These are phyloP conservation scores for Rhizopus sp. DNA, from an alignment of 371 early-diverging fungal species.

Conservation along the genomic window DNA sequence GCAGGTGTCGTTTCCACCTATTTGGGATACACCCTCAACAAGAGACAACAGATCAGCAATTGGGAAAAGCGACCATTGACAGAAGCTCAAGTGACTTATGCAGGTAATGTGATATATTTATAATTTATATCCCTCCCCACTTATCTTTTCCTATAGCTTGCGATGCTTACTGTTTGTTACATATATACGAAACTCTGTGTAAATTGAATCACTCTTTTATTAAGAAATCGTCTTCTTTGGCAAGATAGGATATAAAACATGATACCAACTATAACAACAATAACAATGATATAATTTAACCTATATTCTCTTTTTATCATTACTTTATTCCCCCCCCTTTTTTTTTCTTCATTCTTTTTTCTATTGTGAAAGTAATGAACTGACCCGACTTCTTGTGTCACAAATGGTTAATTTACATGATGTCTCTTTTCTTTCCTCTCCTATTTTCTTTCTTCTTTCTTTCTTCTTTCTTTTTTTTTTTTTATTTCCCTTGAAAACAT, in stretches of 20 bases:
- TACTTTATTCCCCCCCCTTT: too few species aligned
- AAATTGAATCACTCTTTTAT: slow-evolving; percentile 36
- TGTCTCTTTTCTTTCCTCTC: not conserved
- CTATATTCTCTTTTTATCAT: not conserved
- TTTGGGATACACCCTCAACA: slow-evolving; percentile 34
- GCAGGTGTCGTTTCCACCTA: slow-evolving; percentile 35
- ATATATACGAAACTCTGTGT: slow-evolving; percentile 27
- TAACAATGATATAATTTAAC: not conserved
- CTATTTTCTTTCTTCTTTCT: slow-evolving; percentile 1
- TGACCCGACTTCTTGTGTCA: slow-evolving; percentile 1
- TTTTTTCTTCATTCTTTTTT: too few species aligned
- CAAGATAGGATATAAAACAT: not conserved
- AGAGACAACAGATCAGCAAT: slow-evolving; percentile 52
- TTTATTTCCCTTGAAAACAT: not conserved
- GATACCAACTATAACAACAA: not conserved
- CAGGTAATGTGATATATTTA: slow-evolving; percentile 17
- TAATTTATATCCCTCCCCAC: not conserved
- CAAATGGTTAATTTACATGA: not conserved
- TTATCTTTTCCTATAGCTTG: slow-evolving; percentile 19
- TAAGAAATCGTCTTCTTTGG: not conserved
- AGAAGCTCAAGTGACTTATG: slow-evolving; percentile 40
- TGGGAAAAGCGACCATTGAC: slow-evolving; percentile 52
- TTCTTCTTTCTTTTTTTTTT: slow-evolving; percentile 3
- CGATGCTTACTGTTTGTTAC: slow-evolving; percentile 39
- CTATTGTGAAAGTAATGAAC: not conserved